Conservation (phyloP, 2,329 filamentous ascomycete species). For the Pseudogymnoascus sp. region DNA sequence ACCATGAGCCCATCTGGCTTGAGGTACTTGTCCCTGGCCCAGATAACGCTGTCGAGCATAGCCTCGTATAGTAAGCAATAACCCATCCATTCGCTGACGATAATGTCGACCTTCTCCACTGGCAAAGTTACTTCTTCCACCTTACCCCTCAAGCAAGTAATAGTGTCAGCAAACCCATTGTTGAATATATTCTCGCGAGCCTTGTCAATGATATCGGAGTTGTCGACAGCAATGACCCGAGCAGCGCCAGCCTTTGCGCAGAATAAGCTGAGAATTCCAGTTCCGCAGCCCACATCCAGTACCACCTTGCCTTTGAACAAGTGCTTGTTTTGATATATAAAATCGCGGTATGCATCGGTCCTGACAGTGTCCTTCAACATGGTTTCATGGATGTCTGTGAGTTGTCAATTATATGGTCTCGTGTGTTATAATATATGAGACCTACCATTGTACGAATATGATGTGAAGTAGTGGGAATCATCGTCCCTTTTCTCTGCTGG, state of each 20-base stretch:
- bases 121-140: conserved; percentile 80
- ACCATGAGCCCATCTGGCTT: conserved; percentile 73
- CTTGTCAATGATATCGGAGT: conserved; percentile 81
- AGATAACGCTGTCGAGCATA: conserved; percentile 90
- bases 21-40: conserved; percentile 79
- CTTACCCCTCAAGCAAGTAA: conserved; percentile 75
- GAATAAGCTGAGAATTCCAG: conserved; percentile 88
- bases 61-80: conserved; percentile 90
- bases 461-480: conserved; percentile 55
- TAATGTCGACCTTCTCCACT: conserved; percentile 78
- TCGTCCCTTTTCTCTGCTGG: conserved; percentile 45
- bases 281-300: conserved; percentile 83
- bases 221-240: conserved; percentile 84
- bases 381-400: conserved; percentile 77
- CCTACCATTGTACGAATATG: conserved; percentile 58
- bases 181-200: conserved; percentile 76
- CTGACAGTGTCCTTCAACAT: conserved; percentile 89
- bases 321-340: conserved; percentile 86
- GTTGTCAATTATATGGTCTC: neutral
- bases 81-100: conserved; percentile 97
- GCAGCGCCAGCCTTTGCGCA: conserved; percentile 83
- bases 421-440: conserved; percentile 8
- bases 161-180: conserved; percentile 65
- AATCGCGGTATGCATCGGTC: conserved; percentile 88
- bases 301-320: conserved; percentile 80